Base-by-base conservation (phyloP, 345 rosid species). In the Euphorbia peplus region DNA sequence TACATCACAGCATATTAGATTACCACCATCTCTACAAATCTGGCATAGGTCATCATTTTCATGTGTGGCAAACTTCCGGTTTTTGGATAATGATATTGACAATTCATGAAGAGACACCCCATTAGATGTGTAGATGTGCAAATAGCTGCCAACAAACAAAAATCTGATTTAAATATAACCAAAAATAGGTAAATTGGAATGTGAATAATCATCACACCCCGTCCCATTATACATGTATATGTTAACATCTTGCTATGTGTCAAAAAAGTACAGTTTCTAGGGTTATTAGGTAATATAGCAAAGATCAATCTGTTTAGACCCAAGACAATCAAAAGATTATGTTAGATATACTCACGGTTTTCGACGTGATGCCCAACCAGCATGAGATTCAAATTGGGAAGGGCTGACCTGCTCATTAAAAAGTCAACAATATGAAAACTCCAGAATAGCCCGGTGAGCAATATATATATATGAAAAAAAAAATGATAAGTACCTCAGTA, bases 81-180 rank as follows among this genome's bases (percentile, higher is more conserved):
- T 87, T 84, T 82, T 90, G 14, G 97, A 86, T 60, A 95, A 82
- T 82, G 97, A 87, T 60, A 87, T 70, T 64, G 98, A 88, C 90
- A 91, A 76, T 80, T 95, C 98, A 86, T 88, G 99, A 68, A 95
- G 95, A 72, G 99, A 95, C 73, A 92, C 96, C 28, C 99, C 99
- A 72, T 95, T 88, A 72, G 98, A 88, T 67, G 96, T 90, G 83
- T 90, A 95, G 76, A 95, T 92, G 82, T 95, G 82, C 32, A 87
- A 84, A 75, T 95, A 95, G 66, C 99, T 95, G 97, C 76, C 72
- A 50, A 66, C 42, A 16, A 11, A 54, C 12, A 51, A 66, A n/a
- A 55, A 14, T 3, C n/a, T 7, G 46, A 25, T 13, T 24, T 10
- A 42, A 42, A 62, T 22, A 60, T 1, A 42, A 62, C 18, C 46